A percentile compares a stretch with the other conserved stretches of the same genome.
Evolutionary conservation across 2,329 filamentous ascomycete genomes (phyloP).

Genomic region (Colletotrichum somersetense): DNA sequence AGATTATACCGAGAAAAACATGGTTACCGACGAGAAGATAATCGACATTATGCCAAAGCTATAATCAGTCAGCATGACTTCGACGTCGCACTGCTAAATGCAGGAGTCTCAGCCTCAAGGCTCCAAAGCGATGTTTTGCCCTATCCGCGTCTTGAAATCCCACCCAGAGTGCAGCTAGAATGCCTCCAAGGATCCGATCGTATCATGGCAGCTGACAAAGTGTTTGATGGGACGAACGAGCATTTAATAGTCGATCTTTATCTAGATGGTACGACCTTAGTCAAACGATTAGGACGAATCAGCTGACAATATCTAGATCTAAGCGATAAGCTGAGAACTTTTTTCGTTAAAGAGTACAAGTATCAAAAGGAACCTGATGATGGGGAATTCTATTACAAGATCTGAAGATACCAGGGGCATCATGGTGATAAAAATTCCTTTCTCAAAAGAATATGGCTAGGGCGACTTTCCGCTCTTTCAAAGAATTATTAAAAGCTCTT

Average conservation of each 20-base stretch:
- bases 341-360: conserved; percentile 14
- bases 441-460: conserved; percentile 8
- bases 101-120: not conserved
- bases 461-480: conserved; percentile 11
- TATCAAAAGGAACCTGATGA: conserved; percentile 10
- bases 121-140: conserved; percentile 1
- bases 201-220: conserved; percentile 10
- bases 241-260: conserved; percentile 15
- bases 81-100: not conserved
- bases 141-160: not conserved
- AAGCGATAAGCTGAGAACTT: conserved; percentile 1
- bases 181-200: conserved; percentile 7
- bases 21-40: not conserved
- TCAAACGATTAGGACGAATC: too few relatives aligned
- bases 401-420: conserved; percentile 2
- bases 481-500: conserved; percentile 7
- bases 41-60: conserved; percentile 1
- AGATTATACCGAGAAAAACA: conserved; percentile 8
- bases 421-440: conserved; percentile 9
- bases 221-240: not conserved
- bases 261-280: conserved; percentile 1
- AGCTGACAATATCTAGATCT: conserved; percentile 5
- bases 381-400: conserved; percentile 17
- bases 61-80: conserved; percentile 3
- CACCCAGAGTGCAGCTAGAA: conserved; percentile 10